These are phyloP conservation scores for Vitis hybrid DNA, from an alignment of 177 flowering plant genomes.

Conservation along the genomic window DNA sequence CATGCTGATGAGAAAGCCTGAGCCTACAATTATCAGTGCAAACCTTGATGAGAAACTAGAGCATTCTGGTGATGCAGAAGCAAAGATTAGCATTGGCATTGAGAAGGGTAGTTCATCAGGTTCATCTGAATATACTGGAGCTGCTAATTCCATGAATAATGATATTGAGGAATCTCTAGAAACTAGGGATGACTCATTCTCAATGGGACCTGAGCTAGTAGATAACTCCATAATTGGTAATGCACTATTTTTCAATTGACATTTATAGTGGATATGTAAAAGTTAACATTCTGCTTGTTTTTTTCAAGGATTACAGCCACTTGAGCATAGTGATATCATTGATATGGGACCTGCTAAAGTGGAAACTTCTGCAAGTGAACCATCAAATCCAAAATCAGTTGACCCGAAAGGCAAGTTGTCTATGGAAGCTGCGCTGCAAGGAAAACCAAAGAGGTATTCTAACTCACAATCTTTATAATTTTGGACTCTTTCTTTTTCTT, in stretches of 20 bases:
- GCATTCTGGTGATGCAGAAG: slow-evolving; percentile 17
- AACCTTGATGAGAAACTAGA: slow-evolving; percentile 19
- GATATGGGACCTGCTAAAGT: slow-evolving; percentile 8
- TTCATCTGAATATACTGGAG: background rate
- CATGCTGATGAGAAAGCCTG: slow-evolving; percentile 23
- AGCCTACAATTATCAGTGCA: background rate
- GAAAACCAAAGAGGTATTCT: slow-evolving; percentile 68
- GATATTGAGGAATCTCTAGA: background rate
- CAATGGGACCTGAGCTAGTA: slow-evolving; percentile 5
- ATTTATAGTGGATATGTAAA: background rate
- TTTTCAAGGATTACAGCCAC: slow-evolving; percentile 59
- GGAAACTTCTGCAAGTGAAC: slow-evolving; percentile 20
- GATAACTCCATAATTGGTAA: slow-evolving; percentile 40
- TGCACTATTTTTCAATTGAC: slow-evolving; percentile 10
- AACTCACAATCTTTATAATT: slow-evolving; percentile 3
- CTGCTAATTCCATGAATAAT: background rate
- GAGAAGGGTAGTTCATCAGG: background rate
- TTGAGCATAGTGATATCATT: slow-evolving; percentile 19
- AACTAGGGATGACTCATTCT: slow-evolving; percentile 2
- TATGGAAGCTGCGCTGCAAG: slow-evolving; percentile 42
- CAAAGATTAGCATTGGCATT: slow-evolving; percentile 4
- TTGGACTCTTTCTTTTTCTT: background rate
- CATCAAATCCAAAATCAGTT: slow-evolving; percentile 13
- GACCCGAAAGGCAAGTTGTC: slow-evolving; percentile 16
- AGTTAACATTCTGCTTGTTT: slow-evolving; percentile 20